A percentile compares a stretch with the other conserved stretches of the same genome.
These are phyloP conservation scores for Aspergillus clavatus DNA, from an alignment of 2,329 filamentous ascomycete species.

Conservation along the genomic window DNA sequence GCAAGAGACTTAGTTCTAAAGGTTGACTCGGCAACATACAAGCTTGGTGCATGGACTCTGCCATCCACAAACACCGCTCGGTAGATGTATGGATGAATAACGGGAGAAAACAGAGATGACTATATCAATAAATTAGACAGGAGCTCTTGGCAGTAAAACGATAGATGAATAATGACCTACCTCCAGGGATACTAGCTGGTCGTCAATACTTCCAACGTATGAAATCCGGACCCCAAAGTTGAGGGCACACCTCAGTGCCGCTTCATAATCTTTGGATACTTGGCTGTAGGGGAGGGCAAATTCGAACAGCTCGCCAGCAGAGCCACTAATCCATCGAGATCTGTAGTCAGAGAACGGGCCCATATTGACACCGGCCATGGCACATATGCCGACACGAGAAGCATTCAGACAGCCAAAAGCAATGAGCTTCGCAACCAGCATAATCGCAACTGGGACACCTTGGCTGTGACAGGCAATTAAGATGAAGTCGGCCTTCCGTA, in stretches of 20 bases:
- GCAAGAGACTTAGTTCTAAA: not conserved
- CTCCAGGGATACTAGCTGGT: constrained; percentile 91
- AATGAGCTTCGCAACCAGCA: constrained; percentile 88
- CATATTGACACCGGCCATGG: constrained; percentile 84
- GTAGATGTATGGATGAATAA: constrained; percentile 87
- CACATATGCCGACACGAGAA: constrained; percentile 78
- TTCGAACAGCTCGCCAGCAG: constrained; percentile 90
- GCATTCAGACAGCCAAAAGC: constrained; percentile 77
- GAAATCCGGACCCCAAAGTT: constrained; percentile 76
- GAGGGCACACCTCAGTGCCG: constrained; percentile 68
- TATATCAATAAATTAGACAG: constrained; percentile 15
- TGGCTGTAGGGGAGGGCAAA: constrained; percentile 78
- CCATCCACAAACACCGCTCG: constrained; percentile 95
- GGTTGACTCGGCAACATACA: constrained; percentile 47
- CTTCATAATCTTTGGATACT: constrained; percentile 76
- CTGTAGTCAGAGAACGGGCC: constrained; percentile 92
- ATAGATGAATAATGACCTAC: constrained; percentile 39
- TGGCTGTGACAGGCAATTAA: constrained; percentile 93
- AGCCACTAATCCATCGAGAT: constrained; percentile 80
- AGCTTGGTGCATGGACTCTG: constrained; percentile 85
- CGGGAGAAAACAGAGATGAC: constrained; percentile 82
- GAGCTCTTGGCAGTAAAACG: not conserved
- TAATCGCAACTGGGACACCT: constrained; percentile 87
- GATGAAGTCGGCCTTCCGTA: constrained; percentile 82
- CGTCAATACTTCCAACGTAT: constrained; percentile 91